Conservation (phyloP, 441 rosid species). For the Capsella rubella region DNA sequence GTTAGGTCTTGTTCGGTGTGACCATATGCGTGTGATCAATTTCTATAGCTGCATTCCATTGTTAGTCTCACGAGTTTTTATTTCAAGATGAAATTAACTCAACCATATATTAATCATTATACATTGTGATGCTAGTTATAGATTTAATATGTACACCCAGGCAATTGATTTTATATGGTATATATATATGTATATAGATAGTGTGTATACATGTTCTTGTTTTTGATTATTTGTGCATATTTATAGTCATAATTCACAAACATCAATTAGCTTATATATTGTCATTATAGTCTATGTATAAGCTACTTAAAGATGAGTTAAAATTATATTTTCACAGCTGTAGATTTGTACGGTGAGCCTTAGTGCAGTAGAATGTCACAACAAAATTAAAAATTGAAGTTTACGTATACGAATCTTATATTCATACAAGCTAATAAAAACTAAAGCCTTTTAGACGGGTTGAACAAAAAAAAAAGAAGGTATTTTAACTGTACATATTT, state of each 20-base stretch:
- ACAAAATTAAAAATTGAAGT: not conserved
- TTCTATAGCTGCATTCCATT: constrained; percentile 3
- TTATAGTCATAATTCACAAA: not conserved
- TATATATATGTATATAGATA: not conserved
- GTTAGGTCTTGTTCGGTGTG: constrained; percentile 37
- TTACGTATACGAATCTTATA: not conserved
- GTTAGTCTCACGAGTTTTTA: not conserved
- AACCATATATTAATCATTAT: not conserved
- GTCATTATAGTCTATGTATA: constrained; percentile 6
- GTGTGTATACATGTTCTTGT: not conserved
- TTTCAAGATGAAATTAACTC: not conserved
- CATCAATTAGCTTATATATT: constrained; percentile 1
- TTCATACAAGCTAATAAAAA: not conserved
- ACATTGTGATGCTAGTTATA: constrained; percentile 16
- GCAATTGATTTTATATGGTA: not conserved
- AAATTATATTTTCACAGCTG: not conserved
- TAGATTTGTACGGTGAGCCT: constrained; percentile 3
- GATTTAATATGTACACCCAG: not conserved
- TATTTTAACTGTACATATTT: constrained; percentile 1
- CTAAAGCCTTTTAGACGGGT: constrained; percentile 17
- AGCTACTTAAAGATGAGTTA: constrained; percentile 15
- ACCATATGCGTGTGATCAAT: constrained; percentile 21
- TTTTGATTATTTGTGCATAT: not conserved
- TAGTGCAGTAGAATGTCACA: constrained; percentile 3
- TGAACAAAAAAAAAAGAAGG: not conserved